Base-by-base conservation (phyloP, 2,329 filamentous ascomycete species). In the Trichophyton verrucosum region DNA sequence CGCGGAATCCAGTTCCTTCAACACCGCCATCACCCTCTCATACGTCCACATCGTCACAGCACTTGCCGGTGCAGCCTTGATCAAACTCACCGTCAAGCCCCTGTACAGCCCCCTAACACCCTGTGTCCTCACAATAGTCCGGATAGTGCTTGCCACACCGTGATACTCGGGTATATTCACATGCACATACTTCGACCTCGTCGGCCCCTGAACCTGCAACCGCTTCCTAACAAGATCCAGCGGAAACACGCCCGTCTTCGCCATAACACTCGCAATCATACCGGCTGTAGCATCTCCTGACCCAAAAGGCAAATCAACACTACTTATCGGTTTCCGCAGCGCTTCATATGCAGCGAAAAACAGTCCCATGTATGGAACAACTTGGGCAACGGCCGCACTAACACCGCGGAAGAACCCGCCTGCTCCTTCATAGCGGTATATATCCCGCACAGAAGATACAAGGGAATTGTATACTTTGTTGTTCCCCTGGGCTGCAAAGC, bases 31-130 rank as follows among this genome's bases (percentile, higher is more conserved):
- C 17, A 82, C 82, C 69, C 86, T 79, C 76, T 96, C 91, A 74
- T 96, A 96, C 1, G 89, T 95, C 90, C 91, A 96, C 80, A 96
- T 89, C 0, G 91, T 96, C 36, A 96, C 84, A 5, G 91, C 90
- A 72, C 89, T 94, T 30, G 89, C 85, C n/a, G 94, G 94, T 22
- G 92, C 94, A 36, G 92, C 89, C 78, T 99, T 99, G 66, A 97
- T 72, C 70, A 99, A 75, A 72, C 91, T 92, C 61, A 97, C 91
- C 0, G 86, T 87, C 71, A 99, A 76, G 0, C 94, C 94, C 60
- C 91, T 82, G 73, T 97, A 99, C 67, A 97, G 72, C 0, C 92
- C 91, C 60, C 89, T 81, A 49, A 85, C 68, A 0, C 94, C 91
- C 72, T 97, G 91, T 7, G 78, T 80, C 60, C 74, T 78, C 61